A percentile compares a stretch with the other conserved stretches of the same genome.
phyloP scores from a whole-genome alignment of 306 rosid genomes.

The Acacia melanoxylon region DNA sequence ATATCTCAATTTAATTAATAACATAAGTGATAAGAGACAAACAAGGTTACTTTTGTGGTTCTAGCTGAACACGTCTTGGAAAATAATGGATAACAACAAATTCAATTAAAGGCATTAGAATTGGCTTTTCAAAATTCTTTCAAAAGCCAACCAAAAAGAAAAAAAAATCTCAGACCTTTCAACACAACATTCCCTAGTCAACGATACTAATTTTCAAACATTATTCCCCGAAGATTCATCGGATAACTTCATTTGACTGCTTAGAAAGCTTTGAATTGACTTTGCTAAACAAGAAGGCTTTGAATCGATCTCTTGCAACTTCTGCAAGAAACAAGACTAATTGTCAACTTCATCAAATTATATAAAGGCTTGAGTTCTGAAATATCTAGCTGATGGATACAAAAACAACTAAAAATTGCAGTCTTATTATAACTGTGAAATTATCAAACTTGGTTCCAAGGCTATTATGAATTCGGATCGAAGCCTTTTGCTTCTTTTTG shows the following conservation, averaged over 20 bases:
- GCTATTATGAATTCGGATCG: background rate
- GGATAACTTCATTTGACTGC: background rate
- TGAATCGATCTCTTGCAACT: background rate
- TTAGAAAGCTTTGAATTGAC: background rate
- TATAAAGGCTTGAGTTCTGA: background rate
- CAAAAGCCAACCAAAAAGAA: too few species aligned
- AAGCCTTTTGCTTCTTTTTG: constrained; percentile 1
- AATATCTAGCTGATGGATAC: background rate
- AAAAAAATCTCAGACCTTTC: background rate
- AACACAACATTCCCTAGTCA: background rate
- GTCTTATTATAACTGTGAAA: background rate
- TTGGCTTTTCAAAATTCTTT: background rate
- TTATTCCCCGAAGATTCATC: background rate
- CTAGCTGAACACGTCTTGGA: background rate
- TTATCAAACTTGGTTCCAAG: background rate
- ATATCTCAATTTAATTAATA: background rate
- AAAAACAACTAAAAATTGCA: background rate
- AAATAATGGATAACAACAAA: background rate
- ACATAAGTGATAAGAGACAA: background rate
- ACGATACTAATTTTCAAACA: background rate
- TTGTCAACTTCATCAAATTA: background rate
- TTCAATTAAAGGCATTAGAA: background rate
- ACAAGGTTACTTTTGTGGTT: background rate
- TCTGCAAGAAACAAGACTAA: background rate
- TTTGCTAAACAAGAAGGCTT: background rate